Base-by-base conservation (phyloP, 306 rosid species). In the Corylus heterophylla region DNA sequence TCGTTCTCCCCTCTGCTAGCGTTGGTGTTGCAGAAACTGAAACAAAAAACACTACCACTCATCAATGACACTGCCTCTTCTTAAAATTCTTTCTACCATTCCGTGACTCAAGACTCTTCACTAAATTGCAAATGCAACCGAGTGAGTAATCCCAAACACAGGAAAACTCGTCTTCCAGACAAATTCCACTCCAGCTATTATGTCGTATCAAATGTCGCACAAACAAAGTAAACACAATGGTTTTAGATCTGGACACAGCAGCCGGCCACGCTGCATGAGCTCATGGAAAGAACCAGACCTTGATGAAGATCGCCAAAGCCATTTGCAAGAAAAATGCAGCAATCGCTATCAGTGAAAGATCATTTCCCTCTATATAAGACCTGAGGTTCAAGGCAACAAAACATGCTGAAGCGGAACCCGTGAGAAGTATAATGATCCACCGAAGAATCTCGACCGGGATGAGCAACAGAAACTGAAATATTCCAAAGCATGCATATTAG, bases 261-360 rank as follows among this genome's bases (percentile, higher is more conserved):
- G 64, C 44, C 52, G 54, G 49, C 63, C 62, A 55, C 77, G 2
- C 20, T 12, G 42, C 75, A 74, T 49, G 69, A 76, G 50, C 91
- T 93, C 81, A 96, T 18, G 92, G 91, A 85, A 96, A 96, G 96
- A 96, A 96, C 97, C 92, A 90, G 82, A 87, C 97, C 89, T 96
- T 96, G 85, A 96, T 86, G 90, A 96, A 96, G 88, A 93, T 69
- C 59, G 98, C 94, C 89, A 96, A 83, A 73, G 89, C 94, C 76
- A 96, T 75, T 90, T 96, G 98, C 91, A 96, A 87, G 81, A 78
- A 71, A 79, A 90, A 93, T 77, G 99, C 98, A 1, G 98, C 96
- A 29, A 90, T 39, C 64, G 88, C 35, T 13, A 92, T 70, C 73
- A 88, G 13, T 12, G 94, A 77, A 76, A 95, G 87, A 74, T 93